Evolutionary conservation across 2,329 filamentous ascomycete genomes (phyloP).

Genomic region (Epichloe coenophiala): DNA sequence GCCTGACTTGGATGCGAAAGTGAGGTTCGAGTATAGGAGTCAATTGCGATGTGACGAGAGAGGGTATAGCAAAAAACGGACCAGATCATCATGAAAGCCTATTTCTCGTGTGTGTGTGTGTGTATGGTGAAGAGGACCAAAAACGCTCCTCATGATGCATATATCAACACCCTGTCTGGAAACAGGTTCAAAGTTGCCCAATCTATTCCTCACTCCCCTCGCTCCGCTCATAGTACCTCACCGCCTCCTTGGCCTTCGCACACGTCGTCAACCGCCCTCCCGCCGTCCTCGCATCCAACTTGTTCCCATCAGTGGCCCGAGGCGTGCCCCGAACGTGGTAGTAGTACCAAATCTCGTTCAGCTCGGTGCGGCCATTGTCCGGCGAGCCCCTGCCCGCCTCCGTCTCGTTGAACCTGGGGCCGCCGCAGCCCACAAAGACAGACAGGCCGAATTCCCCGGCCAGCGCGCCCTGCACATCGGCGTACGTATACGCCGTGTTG

Average conservation of each 20-base stretch:
- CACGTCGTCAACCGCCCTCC: constrained; percentile 39
- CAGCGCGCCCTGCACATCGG: constrained; percentile 37
- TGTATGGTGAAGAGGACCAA: background rate
- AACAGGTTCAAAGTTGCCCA: no score
- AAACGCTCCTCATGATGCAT: background rate
- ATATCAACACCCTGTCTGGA: no score
- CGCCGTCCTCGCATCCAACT: constrained; percentile 29
- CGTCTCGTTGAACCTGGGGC: constrained; percentile 47
- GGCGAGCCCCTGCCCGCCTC: constrained; percentile 36
- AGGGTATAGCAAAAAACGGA: background rate
- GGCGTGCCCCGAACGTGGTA: constrained; percentile 44
- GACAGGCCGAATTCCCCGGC: constrained; percentile 34
- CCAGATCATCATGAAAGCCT: background rate
- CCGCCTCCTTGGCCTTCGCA: constrained; percentile 36
- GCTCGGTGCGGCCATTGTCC: constrained; percentile 42
- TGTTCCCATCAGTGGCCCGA: constrained; percentile 35
- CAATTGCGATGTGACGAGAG: background rate
- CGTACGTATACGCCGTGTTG: constrained; percentile 39
- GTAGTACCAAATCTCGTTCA: constrained; percentile 56
- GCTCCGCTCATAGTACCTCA: constrained; percentile 41
- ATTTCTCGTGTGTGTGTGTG: background rate
- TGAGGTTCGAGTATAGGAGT: background rate
- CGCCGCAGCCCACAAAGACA: constrained; percentile 49
- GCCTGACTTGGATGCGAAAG: no score
- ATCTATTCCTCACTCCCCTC: constrained; percentile 13